Evolutionary conservation across 2,329 filamentous ascomycete genomes (phyloP).

Genomic region (Sclerotinia minor): DNA sequence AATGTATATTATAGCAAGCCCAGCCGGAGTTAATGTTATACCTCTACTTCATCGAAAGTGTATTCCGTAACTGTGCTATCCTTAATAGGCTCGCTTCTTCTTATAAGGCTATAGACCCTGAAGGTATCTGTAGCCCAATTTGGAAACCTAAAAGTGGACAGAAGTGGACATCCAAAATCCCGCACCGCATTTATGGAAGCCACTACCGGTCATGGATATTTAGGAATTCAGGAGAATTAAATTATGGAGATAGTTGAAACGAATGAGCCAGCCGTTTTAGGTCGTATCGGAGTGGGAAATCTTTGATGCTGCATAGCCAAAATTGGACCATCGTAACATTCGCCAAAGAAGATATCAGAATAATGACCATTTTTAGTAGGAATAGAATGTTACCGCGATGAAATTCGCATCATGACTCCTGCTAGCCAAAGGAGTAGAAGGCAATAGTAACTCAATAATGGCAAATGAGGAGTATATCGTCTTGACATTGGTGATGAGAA

Average conservation of each 20-base stretch:
- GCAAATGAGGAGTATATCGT: background rate
- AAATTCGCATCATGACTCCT: background rate
- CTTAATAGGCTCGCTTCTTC: background rate
- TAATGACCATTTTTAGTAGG: background rate
- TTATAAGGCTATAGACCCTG: background rate
- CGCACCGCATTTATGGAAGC: background rate
- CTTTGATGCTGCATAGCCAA: conserved; percentile 1
- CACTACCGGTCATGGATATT: background rate
- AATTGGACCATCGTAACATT: background rate
- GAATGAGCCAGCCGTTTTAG: conserved; percentile 1
- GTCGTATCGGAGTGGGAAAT: background rate
- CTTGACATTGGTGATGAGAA: background rate
- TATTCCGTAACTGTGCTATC: background rate
- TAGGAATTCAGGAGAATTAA: background rate
- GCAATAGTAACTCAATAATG: background rate
- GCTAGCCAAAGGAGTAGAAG: background rate
- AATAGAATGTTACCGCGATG: background rate
- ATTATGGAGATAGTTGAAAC: background rate
- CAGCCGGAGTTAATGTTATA: background rate
- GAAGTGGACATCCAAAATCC: background rate
- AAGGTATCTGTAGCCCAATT: background rate
- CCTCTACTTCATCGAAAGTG: background rate
- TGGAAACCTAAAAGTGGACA: background rate
- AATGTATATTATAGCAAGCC: background rate
- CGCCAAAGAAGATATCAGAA: background rate